A percentile compares a stretch with the other conserved stretches of the same genome.
Evolutionary conservation across 768 basidiomycete species (phyloP).

Genomic region (Lepiota subincarnata): DNA sequence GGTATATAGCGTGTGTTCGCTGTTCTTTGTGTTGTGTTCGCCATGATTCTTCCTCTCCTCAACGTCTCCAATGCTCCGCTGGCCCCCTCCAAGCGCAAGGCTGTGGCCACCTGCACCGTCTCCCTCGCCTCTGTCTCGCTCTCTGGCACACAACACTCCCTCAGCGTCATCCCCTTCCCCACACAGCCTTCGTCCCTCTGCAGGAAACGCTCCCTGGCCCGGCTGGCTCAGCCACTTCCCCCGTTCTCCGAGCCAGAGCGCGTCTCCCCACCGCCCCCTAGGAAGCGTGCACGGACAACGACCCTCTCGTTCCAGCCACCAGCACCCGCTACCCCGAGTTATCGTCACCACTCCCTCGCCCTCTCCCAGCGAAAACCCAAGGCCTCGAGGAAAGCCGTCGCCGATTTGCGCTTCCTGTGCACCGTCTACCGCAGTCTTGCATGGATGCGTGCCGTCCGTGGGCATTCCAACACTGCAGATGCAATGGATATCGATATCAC

Average conservation of each 20-base stretch:
- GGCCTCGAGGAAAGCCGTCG: neutral
- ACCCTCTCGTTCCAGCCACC: neutral
- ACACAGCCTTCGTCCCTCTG: slow-evolving; percentile 3
- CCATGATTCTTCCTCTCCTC: too few relatives aligned
- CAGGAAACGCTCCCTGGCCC: neutral
- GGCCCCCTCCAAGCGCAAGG: neutral
- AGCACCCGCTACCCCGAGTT: neutral
- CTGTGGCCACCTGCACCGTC: slow-evolving; percentile 9
- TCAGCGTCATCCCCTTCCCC: slow-evolving; percentile 1
- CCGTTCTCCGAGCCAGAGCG: slow-evolving; percentile 7
- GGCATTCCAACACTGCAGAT: neutral
- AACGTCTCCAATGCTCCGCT: too few relatives aligned
- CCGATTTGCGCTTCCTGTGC: slow-evolving; percentile 6
- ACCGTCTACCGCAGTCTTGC: slow-evolving; percentile 9
- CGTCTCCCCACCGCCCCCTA: neutral
- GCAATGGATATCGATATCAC: slow-evolving; percentile 3
- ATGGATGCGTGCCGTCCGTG: neutral
- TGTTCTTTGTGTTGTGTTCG: too few relatives aligned
- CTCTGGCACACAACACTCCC: neutral
- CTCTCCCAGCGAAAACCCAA: slow-evolving; percentile 3
- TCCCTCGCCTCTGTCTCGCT: slow-evolving; percentile 7
- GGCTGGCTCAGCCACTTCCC: neutral
- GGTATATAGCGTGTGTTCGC: too few relatives aligned
- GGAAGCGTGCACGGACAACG: slow-evolving; percentile 10
- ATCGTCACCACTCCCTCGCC: neutral